These are phyloP conservation scores for Escallonia rubra DNA, from an alignment of 129 eudicot genomes.

Conservation along the genomic window DNA sequence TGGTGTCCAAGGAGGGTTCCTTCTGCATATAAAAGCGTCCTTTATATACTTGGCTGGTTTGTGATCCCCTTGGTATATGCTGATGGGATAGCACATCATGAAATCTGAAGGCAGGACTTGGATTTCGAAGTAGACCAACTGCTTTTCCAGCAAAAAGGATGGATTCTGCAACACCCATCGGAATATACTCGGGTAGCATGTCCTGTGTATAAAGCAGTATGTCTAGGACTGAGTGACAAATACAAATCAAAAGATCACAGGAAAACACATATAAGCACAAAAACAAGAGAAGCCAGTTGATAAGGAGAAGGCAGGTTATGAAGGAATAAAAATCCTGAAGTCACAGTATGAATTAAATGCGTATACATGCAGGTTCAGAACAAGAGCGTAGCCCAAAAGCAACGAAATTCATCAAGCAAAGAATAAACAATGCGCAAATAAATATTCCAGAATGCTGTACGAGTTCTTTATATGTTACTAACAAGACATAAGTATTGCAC, in stretches of 20 bases:
- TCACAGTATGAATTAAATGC: background rate
- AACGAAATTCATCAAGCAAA: background rate
- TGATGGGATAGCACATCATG: constrained; percentile 48
- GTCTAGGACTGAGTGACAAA: background rate
- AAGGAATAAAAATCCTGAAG: too few species aligned
- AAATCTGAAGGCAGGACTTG: constrained; percentile 71
- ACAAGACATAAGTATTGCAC: too few species aligned
- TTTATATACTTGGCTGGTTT: constrained; percentile 23
- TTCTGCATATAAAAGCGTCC: constrained; percentile 22
- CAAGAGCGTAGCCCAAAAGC: background rate
- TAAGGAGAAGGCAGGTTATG: too few species aligned
- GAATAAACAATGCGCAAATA: background rate
- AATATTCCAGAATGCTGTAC: background rate
- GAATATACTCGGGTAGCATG: constrained; percentile 93
- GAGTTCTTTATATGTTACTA: too few species aligned
- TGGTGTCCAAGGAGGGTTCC: constrained; percentile 29
- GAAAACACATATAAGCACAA: background rate
- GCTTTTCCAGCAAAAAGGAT: constrained; percentile 98
- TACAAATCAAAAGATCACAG: background rate
- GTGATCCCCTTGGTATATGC: constrained; percentile 39
- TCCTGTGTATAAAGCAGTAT: constrained; percentile 41
- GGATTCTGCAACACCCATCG: constrained; percentile 87
- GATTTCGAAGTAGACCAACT: constrained; percentile 87
- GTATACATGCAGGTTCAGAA: background rate
- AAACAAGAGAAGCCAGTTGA: background rate